phyloP scores from a whole-genome alignment of 257 asterid genomes.

The Cynanchum wilfordii region DNA sequence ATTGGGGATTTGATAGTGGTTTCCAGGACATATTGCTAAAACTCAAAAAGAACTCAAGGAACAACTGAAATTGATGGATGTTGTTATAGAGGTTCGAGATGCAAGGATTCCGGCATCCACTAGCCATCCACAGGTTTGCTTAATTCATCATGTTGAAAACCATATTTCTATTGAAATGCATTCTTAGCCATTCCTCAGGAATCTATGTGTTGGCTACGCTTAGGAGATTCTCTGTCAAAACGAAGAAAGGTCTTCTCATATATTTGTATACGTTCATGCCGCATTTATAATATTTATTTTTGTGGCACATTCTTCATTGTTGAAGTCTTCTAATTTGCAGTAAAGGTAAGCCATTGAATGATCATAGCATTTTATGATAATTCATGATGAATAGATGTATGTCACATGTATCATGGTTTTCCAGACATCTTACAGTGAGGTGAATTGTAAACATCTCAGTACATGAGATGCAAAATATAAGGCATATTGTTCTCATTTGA shows the following conservation, averaged over 20 bases:
- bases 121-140: conserved; percentile 71
- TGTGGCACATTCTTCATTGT: neutral
- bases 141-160: neutral
- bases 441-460: neutral
- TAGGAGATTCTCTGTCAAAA: neutral
- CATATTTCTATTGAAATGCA: neutral
- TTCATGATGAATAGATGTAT: neutral
- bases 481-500: conserved; percentile 1
- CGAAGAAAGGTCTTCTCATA: neutral
- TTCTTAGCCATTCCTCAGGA: neutral
- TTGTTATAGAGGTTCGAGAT: conserved; percentile 96
- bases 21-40: conserved; percentile 96
- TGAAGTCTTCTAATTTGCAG: neutral
- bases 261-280: neutral
- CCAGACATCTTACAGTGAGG: neutral
- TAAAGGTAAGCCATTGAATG: neutral
- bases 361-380: neutral
- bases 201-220: neutral
- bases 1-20: conserved; percentile 55
- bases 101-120: conserved; percentile 94
- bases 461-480: neutral
- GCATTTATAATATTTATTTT: neutral
- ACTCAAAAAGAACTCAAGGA: conserved; percentile 92
- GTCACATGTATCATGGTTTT: neutral
- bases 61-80: conserved; percentile 95